Evolutionary conservation across 164 flowering plant species (phyloP).

Genomic region (Piper longum): DNA sequence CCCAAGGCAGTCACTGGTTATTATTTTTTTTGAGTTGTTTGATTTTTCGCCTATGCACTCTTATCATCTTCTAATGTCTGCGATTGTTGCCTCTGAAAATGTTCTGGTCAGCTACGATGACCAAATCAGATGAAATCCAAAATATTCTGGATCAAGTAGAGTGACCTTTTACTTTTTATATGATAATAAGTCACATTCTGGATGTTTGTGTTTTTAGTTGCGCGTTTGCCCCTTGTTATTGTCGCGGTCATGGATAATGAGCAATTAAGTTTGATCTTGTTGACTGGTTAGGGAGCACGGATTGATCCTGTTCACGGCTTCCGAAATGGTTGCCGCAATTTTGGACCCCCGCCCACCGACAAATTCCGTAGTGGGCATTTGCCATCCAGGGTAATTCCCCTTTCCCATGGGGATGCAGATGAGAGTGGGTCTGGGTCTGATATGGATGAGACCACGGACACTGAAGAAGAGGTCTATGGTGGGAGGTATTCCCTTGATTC

Average conservation of each 20-base stretch:
- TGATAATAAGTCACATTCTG: too few species aligned
- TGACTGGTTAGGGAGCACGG: conserved; percentile 17
- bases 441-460: conserved; percentile 38
- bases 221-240: too few species aligned
- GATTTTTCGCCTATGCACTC: too few species aligned
- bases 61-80: too few species aligned
- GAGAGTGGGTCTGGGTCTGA: conserved; percentile 52
- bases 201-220: too few species aligned
- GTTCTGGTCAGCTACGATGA: too few species aligned
- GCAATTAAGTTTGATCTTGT: background rate
- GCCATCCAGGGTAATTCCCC: conserved; percentile 30
- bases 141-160: too few species aligned
- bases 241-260: background rate
- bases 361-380: conserved; percentile 62
- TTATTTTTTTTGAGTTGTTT: too few species aligned
- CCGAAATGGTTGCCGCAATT: conserved; percentile 23
- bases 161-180: too few species aligned
- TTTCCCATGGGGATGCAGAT: conserved; percentile 23
- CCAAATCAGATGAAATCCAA: too few species aligned
- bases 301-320: conserved; percentile 19
- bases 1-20: background rate
- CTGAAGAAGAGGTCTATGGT: conserved; percentile 52
- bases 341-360: conserved; percentile 49
- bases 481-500: conserved; percentile 45
- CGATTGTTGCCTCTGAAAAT: too few species aligned